phyloP scores from a whole-genome alignment of 495 filamentous ascomycete genomes.

The Podospora conica region DNA sequence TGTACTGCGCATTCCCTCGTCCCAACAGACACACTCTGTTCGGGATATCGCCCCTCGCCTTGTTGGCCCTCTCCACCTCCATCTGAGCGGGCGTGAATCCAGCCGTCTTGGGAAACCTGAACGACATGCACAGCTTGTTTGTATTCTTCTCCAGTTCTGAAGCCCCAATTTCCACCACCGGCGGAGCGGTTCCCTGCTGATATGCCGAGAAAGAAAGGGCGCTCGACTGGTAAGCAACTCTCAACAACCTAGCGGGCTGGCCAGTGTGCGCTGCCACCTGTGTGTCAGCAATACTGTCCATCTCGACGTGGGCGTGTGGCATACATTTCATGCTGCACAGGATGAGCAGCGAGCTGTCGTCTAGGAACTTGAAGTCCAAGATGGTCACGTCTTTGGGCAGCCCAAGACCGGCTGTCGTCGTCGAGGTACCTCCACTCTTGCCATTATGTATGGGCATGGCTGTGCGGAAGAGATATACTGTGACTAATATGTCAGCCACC shows the following conservation, averaged over 20 bases:
- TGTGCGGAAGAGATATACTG: constrained; percentile 45
- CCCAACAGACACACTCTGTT: constrained; percentile 42
- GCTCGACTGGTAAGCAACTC: not conserved
- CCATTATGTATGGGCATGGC: constrained; percentile 36
- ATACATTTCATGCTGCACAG: constrained; percentile 38
- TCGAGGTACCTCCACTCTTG: constrained; percentile 30
- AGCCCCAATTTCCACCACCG: not conserved
- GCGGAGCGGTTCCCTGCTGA: not conserved
- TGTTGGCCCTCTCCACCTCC: constrained; percentile 37
- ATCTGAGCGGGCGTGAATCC: constrained; percentile 42
- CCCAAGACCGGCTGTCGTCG: constrained; percentile 28
- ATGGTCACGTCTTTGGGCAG: constrained; percentile 36
- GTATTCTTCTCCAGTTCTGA: not conserved
- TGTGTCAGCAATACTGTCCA: not conserved
- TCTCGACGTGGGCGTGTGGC: not conserved
- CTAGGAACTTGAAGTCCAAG: constrained; percentile 45
- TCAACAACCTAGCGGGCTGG: not conserved
- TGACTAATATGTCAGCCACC: constrained; percentile 9
- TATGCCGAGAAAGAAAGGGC: constrained; percentile 10
- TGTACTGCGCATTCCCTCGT: constrained; percentile 36
- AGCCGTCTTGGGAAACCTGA: constrained; percentile 27
- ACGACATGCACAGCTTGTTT: constrained; percentile 14
- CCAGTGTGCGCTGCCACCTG: not conserved
- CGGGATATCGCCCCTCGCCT: constrained; percentile 31
- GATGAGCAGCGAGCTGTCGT: constrained; percentile 38